phyloP scores from a whole-genome alignment of 129 eudicot species.

The Gnaphalium uliginosum region DNA sequence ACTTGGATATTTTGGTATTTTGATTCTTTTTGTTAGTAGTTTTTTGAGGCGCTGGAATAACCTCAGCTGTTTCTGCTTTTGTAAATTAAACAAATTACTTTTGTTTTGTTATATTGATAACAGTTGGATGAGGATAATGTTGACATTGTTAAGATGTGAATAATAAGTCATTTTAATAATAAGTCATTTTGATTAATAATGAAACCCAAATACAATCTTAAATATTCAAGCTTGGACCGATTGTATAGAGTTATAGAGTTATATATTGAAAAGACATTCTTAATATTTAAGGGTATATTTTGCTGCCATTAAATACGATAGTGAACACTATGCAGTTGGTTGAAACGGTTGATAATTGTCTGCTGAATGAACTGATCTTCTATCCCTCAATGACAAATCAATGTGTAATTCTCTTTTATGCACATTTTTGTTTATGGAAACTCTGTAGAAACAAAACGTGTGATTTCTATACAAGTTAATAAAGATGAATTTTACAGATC shows the following conservation, averaged over 20 bases:
- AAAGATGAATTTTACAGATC: slow-evolving; percentile 15
- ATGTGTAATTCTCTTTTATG: not conserved
- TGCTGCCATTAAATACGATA: no score
- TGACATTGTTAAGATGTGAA: not conserved
- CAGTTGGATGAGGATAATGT: not conserved
- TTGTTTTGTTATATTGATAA: not conserved
- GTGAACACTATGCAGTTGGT: no score
- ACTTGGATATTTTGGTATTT: not conserved
- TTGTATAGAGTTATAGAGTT: no score
- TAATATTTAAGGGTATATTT: no score
- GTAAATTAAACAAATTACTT: not conserved
- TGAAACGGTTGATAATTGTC: no score
- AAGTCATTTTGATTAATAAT: not conserved
- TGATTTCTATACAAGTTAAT: not conserved
- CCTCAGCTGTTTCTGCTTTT: not conserved
- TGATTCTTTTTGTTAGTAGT: not conserved
- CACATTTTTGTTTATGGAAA: not conserved
- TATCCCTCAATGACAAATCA: not conserved
- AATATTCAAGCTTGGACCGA: not conserved
- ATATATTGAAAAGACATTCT: no score
- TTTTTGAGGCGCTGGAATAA: not conserved
- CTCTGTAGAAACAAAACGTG: slow-evolving; percentile 2
- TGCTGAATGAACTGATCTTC: not conserved
- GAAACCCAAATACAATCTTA: no score
- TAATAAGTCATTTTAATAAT: not conserved